Evolutionary conservation across 768 basidiomycete genomes (phyloP).

Genomic region (Rossbeevera mucosa): DNA sequence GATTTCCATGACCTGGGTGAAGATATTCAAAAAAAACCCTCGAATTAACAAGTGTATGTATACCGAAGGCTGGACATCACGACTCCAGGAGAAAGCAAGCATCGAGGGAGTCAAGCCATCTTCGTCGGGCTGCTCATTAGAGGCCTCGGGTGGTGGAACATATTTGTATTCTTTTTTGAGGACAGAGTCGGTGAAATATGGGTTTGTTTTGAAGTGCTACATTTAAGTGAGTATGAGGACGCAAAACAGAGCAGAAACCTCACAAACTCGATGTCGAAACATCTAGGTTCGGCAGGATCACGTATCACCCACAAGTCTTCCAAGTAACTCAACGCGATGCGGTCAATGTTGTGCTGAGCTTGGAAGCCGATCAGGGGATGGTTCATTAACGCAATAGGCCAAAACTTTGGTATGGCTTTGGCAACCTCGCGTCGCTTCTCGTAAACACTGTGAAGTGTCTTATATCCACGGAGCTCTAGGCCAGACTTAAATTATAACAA

Average conservation of each 20-base stretch:
- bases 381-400: slow-evolving; percentile 83
- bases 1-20: slow-evolving; percentile 56
- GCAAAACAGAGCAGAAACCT: slow-evolving; percentile 32
- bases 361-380: slow-evolving; percentile 57
- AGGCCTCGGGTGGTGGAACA: slow-evolving; percentile 48
- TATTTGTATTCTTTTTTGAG: slow-evolving; percentile 83
- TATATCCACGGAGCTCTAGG: slow-evolving; percentile 61
- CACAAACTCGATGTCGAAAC: slow-evolving; percentile 87
- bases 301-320: slow-evolving; percentile 83
- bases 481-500: slow-evolving; percentile 7
- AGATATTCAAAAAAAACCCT: neutral
- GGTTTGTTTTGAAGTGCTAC: slow-evolving; percentile 83
- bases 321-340: slow-evolving; percentile 75
- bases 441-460: slow-evolving; percentile 56
- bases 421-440: slow-evolving; percentile 64
- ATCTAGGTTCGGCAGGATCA: slow-evolving; percentile 68
- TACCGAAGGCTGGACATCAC: slow-evolving; percentile 66
- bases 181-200: slow-evolving; percentile 70
- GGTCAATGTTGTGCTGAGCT: slow-evolving; percentile 70
- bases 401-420: slow-evolving; percentile 72
- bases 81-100: slow-evolving; percentile 78
- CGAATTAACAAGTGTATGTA: slow-evolving; percentile 13
- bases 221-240: slow-evolving; percentile 2
- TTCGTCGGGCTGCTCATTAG: slow-evolving; percentile 56
- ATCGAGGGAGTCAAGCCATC: slow-evolving; percentile 75